Percentiles rank a stretch among this genome's conserved stretches.
phyloP scores from a whole-genome alignment of 1,139 yeast species.

The Magnusiomyces tetraspermus region DNA sequence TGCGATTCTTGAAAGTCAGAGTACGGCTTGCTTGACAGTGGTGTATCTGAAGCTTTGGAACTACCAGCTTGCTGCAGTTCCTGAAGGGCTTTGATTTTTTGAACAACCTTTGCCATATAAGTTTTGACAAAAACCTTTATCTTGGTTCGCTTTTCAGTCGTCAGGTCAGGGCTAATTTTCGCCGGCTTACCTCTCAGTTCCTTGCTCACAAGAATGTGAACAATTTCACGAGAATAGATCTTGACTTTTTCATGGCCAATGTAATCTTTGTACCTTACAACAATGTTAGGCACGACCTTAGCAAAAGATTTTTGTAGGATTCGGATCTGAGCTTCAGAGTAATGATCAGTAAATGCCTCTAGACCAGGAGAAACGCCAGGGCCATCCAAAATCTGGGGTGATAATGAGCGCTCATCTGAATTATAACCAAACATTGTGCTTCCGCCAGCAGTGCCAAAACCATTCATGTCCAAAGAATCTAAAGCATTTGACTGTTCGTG shows the following conservation, averaged over 20 bases:
- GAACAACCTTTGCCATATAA: slow-evolving; percentile 59
- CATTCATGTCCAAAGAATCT: not conserved
- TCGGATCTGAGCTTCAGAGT: slow-evolving; percentile 22
- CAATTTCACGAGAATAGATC: slow-evolving; percentile 70
- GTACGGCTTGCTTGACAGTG: not conserved
- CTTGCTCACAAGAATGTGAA: slow-evolving; percentile 50
- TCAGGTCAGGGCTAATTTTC: slow-evolving; percentile 27
- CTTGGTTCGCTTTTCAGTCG: slow-evolving; percentile 54
- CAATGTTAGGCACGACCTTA: slow-evolving; percentile 64
- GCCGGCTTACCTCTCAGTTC: slow-evolving; percentile 36
- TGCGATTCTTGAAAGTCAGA: not conserved
- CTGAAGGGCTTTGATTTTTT: slow-evolving; percentile 1
- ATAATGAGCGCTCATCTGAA: not conserved
- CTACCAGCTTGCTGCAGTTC: not conserved
- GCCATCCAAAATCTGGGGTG: not conserved
- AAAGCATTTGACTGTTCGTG: not conserved
- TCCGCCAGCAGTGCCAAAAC: not conserved
- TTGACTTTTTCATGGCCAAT: slow-evolving; percentile 69
- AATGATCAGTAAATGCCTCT: not conserved
- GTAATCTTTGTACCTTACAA: slow-evolving; percentile 54
- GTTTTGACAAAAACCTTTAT: slow-evolving; percentile 52
- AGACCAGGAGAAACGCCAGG: not conserved
- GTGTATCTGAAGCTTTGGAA: not conserved
- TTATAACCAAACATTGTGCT: not conserved
- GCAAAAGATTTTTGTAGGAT: slow-evolving; percentile 53